Conservation (phyloP, 1,284 basidiomycete genomes). For the Termitomyces sp. region DNA sequence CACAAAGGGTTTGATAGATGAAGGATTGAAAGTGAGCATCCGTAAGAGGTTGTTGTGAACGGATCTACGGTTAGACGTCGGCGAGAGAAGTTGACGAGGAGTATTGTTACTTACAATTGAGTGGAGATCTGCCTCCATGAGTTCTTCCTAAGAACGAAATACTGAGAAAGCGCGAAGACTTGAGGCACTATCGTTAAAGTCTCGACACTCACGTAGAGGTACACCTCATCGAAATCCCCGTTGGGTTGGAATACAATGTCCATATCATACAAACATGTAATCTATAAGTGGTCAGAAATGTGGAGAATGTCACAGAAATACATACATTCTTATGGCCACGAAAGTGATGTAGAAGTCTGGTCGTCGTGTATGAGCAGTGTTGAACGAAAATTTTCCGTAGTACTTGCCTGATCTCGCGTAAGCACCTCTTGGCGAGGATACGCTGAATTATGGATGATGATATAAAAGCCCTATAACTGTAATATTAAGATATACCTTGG, state of each 20-base stretch:
- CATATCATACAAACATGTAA: constrained; percentile 94
- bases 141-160: constrained; percentile 64
- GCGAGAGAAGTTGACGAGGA: neutral
- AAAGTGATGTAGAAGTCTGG: constrained; percentile 88
- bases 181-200: neutral
- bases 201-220: constrained; percentile 68
- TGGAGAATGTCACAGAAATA: neutral
- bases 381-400: constrained; percentile 2
- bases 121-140: constrained; percentile 99
- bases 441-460: constrained; percentile 42
- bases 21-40: constrained; percentile 99
- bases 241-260: constrained; percentile 88
- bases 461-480: neutral
- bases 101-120: constrained; percentile 73
- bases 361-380: constrained; percentile 11
- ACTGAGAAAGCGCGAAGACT: neutral
- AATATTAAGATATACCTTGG: constrained; percentile 56
- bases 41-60: constrained; percentile 94
- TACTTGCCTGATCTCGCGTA: constrained; percentile 85
- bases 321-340: constrained; percentile 93
- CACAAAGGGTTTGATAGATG: constrained; percentile 98
- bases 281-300: constrained; percentile 39
- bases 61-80: constrained; percentile 56
- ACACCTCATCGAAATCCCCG: constrained; percentile 94
- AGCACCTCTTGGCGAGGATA: constrained; percentile 91